Base-by-base conservation (phyloP, 495 filamentous ascomycete species). In the Neurospora tetrasperma region DNA sequence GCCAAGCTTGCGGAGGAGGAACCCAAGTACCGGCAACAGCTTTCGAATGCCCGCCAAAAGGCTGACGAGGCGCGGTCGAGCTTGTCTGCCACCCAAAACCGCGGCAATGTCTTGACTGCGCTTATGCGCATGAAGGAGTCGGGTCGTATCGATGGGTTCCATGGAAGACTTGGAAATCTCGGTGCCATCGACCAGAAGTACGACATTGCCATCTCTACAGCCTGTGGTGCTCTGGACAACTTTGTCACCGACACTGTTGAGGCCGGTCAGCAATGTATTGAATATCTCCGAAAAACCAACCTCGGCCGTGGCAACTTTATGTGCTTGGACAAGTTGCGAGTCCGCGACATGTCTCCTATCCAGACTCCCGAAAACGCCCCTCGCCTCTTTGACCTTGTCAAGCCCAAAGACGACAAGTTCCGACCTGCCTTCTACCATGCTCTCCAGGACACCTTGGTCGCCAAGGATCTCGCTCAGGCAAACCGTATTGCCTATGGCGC, bases 261-360 rank as follows among this genome's bases (percentile, higher is more conserved):
- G 77, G 92, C 92, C 68, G 96, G 94, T 70, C 95, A 98, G 80
- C 94, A 98, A 77, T 98, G 96, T 80, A 97, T 99, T 77, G 95
- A 98, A 76, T 95, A 98, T 78, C 87, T 99, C 20, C 90, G 96
- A 35, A 98, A 98, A 85, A 98, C 96, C 75, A 97, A 97, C 77
- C 90, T 98, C 35, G 96, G 96, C n/a, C 88, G 96, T 78, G 96
- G 94, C 40, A 97, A 97, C 82, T 97, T 99, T 79, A 98, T 98
- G 77, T 92, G 95, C 73, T 88, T 99, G 3, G 92, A 98, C 79
- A 93, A 94, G 74, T 86, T 98, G 31, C 86, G 93, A 42, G 84
- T 86, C 62, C 88, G 91, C 66, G 91, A 97, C 78, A 83, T 98
- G 71, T 88, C 87, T 4, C 83, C 86, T 0, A 93, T 98, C 71